A percentile compares a stretch with the other conserved stretches of the same genome.
Conservation (phyloP, 2,329 filamentous ascomycete genomes). For the Xylariaceae sp. region DNA sequence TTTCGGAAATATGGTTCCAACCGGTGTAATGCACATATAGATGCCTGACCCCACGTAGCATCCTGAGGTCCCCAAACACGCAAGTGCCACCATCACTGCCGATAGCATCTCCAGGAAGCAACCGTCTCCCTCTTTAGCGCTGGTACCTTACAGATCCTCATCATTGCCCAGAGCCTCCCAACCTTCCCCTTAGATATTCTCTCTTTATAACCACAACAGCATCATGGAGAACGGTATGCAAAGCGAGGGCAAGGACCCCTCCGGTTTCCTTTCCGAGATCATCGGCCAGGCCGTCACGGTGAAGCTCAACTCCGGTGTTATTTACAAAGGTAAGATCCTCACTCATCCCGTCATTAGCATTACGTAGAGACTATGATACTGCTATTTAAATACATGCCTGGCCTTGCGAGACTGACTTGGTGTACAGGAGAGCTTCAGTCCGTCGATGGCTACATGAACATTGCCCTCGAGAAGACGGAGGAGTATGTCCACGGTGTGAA, state of each 20-base stretch:
- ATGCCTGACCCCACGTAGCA: constrained; percentile 2
- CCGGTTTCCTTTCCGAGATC: constrained; percentile 87
- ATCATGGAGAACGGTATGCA: constrained; percentile 75
- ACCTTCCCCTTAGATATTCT: background rate
- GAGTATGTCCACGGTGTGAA: constrained; percentile 85
- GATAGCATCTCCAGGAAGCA: no score
- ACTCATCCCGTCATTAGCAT: no score
- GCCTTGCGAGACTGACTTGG: constrained; percentile 13
- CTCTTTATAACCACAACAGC: constrained; percentile 16
- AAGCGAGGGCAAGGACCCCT: constrained; percentile 81
- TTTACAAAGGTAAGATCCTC: constrained; percentile 75
- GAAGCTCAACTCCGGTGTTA: constrained; percentile 96
- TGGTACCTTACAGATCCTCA: background rate
- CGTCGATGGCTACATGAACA: constrained; percentile 99
- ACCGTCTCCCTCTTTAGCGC: no score
- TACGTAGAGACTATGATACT: background rate
- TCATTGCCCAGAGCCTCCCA: background rate
- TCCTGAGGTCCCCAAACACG: background rate
- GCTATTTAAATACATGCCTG: background rate
- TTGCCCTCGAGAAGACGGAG: constrained; percentile 90
- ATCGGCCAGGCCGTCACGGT: constrained; percentile 92
- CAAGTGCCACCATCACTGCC: background rate
- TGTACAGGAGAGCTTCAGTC: constrained; percentile 81
- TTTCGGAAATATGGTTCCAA: no score
- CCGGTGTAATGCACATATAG: background rate